phyloP scores from a whole-genome alignment of 805 yeast species.

The Myxozyma nipponensis region DNA sequence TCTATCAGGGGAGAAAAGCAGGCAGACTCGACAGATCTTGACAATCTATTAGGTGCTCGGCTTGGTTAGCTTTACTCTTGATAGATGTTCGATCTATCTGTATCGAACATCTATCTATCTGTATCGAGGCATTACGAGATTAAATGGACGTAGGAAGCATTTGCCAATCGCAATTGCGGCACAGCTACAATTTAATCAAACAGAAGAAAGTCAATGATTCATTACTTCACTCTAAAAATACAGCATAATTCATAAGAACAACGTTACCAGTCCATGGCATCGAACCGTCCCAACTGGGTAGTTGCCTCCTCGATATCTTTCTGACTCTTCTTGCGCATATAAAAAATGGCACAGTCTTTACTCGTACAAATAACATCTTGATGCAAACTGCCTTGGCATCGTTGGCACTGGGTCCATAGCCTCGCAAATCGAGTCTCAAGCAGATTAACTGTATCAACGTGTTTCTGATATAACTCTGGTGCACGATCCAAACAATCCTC shows the following conservation, averaged over 20 bases:
- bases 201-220: no score
- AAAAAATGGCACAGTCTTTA: slow-evolving; percentile 95
- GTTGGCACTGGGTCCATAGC: slow-evolving; percentile 96
- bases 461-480: slow-evolving; percentile 75
- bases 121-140: no score
- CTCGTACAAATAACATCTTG: slow-evolving; percentile 94
- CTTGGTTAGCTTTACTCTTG: no score
- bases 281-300: slow-evolving; percentile 62
- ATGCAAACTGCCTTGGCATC: slow-evolving; percentile 94
- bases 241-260: not conserved
- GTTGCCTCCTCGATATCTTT: slow-evolving; percentile 61
- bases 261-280: slow-evolving; percentile 36
- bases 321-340: slow-evolving; percentile 87
- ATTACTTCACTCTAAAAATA: not conserved
- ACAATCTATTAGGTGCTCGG: no score
- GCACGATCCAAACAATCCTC: slow-evolving; percentile 68
- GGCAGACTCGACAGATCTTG: no score
- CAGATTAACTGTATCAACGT: slow-evolving; percentile 72
- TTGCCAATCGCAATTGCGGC: no score
- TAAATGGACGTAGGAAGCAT: no score
- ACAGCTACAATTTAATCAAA: no score
- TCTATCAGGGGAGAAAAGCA: no score
- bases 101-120: no score
- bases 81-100: no score
- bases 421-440: slow-evolving; percentile 79